These are phyloP conservation scores for Bauhinia variegata DNA, from an alignment of 306 rosid species.

Conservation along the genomic window DNA sequence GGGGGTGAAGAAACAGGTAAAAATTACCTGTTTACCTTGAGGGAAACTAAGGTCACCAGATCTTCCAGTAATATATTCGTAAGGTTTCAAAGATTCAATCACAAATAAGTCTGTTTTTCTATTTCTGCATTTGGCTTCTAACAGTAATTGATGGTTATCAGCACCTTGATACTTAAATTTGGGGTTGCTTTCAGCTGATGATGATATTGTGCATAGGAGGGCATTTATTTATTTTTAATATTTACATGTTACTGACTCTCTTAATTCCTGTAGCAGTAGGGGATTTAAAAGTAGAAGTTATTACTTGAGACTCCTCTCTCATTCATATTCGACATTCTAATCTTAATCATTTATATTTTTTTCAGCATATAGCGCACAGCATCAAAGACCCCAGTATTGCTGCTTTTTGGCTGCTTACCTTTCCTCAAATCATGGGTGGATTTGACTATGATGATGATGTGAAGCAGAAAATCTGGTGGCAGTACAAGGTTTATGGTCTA, in stretches of 20 bases:
- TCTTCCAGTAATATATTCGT: too few species aligned
- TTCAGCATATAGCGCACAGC: constrained; percentile 86
- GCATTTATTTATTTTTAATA: constrained; percentile 2
- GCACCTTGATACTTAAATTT: not conserved
- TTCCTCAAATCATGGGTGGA: constrained; percentile 89
- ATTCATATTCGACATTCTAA: constrained; percentile 38
- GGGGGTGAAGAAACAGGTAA: too few species aligned
- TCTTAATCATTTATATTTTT: constrained; percentile 23
- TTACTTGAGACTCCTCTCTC: constrained; percentile 24
- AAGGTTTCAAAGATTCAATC: not conserved
- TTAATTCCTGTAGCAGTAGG: not conserved
- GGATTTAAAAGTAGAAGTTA: constrained; percentile 7
- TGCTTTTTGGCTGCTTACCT: constrained; percentile 89
- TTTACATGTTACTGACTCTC: constrained; percentile 9
- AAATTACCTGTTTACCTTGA: too few species aligned
- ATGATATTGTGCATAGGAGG: constrained; percentile 2
- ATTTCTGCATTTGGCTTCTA: not conserved
- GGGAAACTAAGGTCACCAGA: too few species aligned
- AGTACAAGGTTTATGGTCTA: constrained; percentile 71
- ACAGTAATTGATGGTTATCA: not conserved
- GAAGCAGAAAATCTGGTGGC: constrained; percentile 91
- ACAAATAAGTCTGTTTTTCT: not conserved
- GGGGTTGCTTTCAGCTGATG: not conserved
- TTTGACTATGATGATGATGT: constrained; percentile 76
- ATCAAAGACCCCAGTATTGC: constrained; percentile 98